phyloP scores from a whole-genome alignment of 2,329 filamentous ascomycete species.

The Lasiodiplodia sp. region DNA sequence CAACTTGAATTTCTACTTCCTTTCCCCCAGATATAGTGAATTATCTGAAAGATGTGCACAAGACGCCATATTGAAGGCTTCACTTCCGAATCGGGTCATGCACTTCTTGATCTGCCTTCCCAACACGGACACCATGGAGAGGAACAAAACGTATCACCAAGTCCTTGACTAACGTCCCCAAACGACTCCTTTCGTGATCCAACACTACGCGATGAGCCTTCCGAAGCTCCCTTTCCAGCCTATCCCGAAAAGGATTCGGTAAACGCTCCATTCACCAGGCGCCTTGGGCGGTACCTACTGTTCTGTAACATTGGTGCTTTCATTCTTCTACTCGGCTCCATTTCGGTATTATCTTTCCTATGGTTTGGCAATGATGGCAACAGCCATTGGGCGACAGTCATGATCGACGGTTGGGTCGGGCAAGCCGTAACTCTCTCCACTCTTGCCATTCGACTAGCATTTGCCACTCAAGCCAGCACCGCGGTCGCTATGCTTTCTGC shows the following conservation, averaged over 20 bases:
- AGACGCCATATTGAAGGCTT: not conserved
- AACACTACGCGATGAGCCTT: not conserved
- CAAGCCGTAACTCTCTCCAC: not conserved
- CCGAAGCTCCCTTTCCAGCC: not conserved
- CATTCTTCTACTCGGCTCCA: not conserved
- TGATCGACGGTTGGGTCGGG: not conserved
- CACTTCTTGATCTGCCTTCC: not conserved
- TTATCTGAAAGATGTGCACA: not conserved
- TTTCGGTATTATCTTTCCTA: not conserved
- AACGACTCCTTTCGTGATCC: not conserved
- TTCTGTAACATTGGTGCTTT: not conserved
- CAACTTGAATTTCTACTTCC: not conserved
- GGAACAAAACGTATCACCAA: no score
- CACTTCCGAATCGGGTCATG: not conserved
- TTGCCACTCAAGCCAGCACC: not conserved
- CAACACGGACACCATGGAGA: not conserved
- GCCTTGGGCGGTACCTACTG: not conserved
- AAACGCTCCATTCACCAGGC: not conserved
- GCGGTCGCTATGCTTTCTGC: not conserved
- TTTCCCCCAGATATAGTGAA: no score
- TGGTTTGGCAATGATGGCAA: not conserved
- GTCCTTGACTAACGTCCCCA: no score
- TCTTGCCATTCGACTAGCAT: not conserved
- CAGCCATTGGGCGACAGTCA: not conserved
- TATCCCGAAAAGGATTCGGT: not conserved